These are phyloP conservation scores for Phytophthora capsici DNA, from an alignment of 352 stramenopile species.

Conservation along the genomic window DNA sequence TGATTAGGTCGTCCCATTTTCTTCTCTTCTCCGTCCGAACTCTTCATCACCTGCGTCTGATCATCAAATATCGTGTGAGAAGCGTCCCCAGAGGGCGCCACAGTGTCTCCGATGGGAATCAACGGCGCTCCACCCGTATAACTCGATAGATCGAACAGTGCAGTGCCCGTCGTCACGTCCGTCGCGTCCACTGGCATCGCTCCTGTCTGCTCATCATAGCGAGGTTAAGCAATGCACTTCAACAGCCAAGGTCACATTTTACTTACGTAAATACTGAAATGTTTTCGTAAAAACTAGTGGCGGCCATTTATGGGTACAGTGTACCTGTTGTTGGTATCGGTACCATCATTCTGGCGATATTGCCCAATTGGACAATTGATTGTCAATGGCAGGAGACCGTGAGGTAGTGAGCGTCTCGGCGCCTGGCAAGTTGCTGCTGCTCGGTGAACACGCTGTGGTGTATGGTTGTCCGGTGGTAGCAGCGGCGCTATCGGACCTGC, in stretches of 20 bases:
- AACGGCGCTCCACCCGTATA: slow-evolving; percentile 54
- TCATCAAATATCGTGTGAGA: slow-evolving; percentile 26
- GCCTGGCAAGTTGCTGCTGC: slow-evolving; percentile 90
- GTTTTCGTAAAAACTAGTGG: slow-evolving; percentile 41
- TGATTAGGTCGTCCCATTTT: slow-evolving; percentile 76
- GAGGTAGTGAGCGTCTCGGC: slow-evolving; percentile 64
- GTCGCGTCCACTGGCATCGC: slow-evolving; percentile 14
- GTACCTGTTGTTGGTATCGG: slow-evolving; percentile 4
- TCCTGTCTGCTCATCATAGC: slow-evolving; percentile 4
- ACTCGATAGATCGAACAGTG: slow-evolving; percentile 57
- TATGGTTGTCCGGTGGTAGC: slow-evolving; percentile 88
- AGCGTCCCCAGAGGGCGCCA: not conserved
- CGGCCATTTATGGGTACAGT: slow-evolving; percentile 4
- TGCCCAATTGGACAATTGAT: too few species aligned
- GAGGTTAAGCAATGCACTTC: slow-evolving; percentile 35
- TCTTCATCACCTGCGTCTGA: not conserved
- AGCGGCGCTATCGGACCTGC: slow-evolving; percentile 81
- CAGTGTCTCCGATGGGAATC: slow-evolving; percentile 28
- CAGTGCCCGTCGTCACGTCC: slow-evolving; percentile 24
- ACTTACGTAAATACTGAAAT: slow-evolving; percentile 34
- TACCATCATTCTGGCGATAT: slow-evolving; percentile 1
- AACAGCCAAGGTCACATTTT: slow-evolving; percentile 2
- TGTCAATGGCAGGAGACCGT: slow-evolving; percentile 25
- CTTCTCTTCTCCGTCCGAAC: slow-evolving; percentile 55
- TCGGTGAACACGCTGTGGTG: slow-evolving; percentile 91